phyloP scores from a whole-genome alignment of 306 rosid species.

The Cucumis melo region DNA sequence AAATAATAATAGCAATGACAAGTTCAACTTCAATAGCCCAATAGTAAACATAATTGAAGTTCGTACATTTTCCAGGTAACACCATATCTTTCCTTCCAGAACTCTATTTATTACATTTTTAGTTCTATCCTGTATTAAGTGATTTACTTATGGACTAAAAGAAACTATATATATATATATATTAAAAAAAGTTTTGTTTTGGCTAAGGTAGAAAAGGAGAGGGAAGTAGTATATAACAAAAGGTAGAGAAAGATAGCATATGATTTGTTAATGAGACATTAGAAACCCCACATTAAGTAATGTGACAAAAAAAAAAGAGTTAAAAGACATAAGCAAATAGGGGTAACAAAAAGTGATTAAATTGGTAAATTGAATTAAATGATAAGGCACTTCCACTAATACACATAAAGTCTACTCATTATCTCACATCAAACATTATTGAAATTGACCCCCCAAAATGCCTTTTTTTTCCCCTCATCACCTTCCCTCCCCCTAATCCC shows the following conservation, averaged over 20 bases:
- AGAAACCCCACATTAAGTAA: not conserved
- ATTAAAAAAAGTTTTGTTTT: not conserved
- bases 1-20: too few relatives aligned
- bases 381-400: conserved; percentile 26
- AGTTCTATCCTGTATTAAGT: too few relatives aligned
- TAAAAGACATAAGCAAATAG: not conserved
- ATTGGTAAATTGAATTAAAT: conserved; percentile 7
- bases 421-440: conserved; percentile 7
- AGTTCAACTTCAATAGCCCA: too few relatives aligned
- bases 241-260: not conserved
- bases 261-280: conserved; percentile 3
- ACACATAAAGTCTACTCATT: conserved; percentile 5
- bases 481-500: not conserved
- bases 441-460: not conserved
- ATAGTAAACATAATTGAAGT: too few relatives aligned
- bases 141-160: too few relatives aligned
- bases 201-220: not conserved
- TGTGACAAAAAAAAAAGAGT: not conserved
- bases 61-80: too few relatives aligned
- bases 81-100: too few relatives aligned
- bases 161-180: too few relatives aligned
- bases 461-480: too few relatives aligned
- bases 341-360: not conserved
- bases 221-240: not conserved
- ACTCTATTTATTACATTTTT: too few relatives aligned